Evolutionary conservation across 257 asterid genomes (phyloP).

Genomic region (Nicotiana knightiana): DNA sequence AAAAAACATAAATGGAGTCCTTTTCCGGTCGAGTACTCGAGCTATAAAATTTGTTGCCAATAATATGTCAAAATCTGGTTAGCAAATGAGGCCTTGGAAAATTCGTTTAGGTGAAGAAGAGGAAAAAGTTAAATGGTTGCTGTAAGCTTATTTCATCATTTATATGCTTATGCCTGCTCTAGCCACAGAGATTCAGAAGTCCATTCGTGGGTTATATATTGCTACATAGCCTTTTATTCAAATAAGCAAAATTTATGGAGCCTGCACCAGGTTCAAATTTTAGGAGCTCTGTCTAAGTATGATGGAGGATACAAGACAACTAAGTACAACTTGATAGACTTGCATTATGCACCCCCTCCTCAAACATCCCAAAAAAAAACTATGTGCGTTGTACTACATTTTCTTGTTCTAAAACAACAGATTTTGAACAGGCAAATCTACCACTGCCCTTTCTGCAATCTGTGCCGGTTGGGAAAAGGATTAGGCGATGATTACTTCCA

Average conservation of each 20-base stretch:
- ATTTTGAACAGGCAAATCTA: slow-evolving; percentile 63
- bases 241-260: neutral
- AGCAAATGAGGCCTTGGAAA: no score
- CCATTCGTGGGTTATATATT: neutral
- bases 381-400: neutral
- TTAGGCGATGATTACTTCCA: slow-evolving; percentile 82
- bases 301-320: neutral
- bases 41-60: neutral
- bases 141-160: neutral
- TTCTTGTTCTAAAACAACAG: neutral
- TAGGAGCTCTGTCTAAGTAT: neutral
- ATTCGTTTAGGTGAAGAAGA: neutral
- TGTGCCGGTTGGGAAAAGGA: slow-evolving; percentile 91
- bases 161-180: neutral
- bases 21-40: neutral
- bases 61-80: neutral
- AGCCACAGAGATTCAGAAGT: neutral
- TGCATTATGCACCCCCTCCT: neutral
- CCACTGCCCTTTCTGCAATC: slow-evolving; percentile 93
- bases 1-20: neutral
- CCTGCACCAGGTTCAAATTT: neutral
- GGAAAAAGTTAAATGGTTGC: neutral
- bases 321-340: neutral
- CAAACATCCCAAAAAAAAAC: neutral
- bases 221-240: neutral